Conservation (phyloP, 1,284 basidiomycete species). For the Ceratobasidium theobromae region DNA sequence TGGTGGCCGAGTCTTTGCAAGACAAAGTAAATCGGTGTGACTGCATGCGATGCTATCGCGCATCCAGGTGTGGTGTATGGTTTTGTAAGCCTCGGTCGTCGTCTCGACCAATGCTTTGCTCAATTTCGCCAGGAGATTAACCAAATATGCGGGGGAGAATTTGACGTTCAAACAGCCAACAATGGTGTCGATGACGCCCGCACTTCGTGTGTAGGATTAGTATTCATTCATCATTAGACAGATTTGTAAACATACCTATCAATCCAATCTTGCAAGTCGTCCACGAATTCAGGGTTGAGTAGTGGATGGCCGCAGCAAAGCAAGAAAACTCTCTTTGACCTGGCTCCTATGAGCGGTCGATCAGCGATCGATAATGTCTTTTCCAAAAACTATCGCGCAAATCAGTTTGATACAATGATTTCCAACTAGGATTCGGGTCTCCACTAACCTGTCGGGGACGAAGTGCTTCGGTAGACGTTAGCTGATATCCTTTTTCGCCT, state of each 20-base stretch:
- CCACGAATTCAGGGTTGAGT: neutral
- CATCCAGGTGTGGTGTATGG: neutral
- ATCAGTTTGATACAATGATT: neutral
- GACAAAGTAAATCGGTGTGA: neutral
- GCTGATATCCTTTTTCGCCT: constrained; percentile 14
- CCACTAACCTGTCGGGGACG: neutral
- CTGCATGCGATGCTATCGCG: neutral
- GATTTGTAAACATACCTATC: neutral
- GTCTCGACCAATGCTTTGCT: neutral
- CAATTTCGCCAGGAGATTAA: neutral
- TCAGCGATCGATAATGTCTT: neutral
- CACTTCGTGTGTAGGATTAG: neutral
- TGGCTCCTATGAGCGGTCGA: neutral
- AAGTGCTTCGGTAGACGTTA: neutral
- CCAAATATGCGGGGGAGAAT: neutral
- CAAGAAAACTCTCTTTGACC: neutral
- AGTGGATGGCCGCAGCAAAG: constrained; percentile 15
- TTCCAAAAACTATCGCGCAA: neutral
- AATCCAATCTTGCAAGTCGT: neutral
- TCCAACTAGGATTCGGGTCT: neutral
- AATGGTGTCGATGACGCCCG: neutral
- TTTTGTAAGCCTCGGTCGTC: neutral
- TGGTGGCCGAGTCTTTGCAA: neutral
- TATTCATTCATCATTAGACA: neutral
- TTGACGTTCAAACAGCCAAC: neutral